Evolutionary conservation across 2,329 filamentous ascomycete species (phyloP).

Genomic region (Moelleriella libera): DNA sequence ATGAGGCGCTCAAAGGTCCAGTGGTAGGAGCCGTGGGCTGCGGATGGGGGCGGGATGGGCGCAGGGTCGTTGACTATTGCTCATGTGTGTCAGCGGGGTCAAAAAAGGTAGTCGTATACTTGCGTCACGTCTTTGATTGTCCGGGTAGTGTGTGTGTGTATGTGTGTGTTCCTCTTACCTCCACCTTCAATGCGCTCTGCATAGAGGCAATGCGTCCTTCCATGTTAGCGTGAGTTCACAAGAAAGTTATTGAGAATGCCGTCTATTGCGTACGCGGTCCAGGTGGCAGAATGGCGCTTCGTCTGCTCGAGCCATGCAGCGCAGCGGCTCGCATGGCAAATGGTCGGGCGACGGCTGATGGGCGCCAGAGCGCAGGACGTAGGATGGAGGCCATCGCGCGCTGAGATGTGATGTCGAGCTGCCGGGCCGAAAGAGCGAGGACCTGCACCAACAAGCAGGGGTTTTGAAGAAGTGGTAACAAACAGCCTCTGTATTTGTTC

Average conservation of each 20-base stretch:
- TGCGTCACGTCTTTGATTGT: not conserved
- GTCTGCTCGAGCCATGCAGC: slow-evolving; percentile 72
- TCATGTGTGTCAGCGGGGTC: not conserved
- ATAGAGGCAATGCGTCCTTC: not conserved
- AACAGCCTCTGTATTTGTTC: too few relatives aligned
- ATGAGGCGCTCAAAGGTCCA: slow-evolving; percentile 91
- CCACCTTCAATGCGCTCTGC: slow-evolving; percentile 63
- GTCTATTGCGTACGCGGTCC: slow-evolving; percentile 56
- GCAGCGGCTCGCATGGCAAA: slow-evolving; percentile 46
- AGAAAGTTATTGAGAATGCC: not conserved
- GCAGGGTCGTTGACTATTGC: slow-evolving; percentile 71
- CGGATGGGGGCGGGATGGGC: slow-evolving; percentile 54
- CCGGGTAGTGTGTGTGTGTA: not conserved
- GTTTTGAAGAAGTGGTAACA: too few relatives aligned
- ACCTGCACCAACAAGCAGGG: too few relatives aligned
- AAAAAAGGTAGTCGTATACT: too few relatives aligned
- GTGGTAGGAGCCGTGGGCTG: slow-evolving; percentile 90
- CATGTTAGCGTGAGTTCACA: not conserved
- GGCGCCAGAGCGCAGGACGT: slow-evolving; percentile 40
- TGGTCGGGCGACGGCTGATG: slow-evolving; percentile 27
- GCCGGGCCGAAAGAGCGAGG: too few relatives aligned
- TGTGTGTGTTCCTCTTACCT: slow-evolving; percentile 32
- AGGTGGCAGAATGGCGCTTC: slow-evolving; percentile 70
- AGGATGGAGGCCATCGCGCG: slow-evolving; percentile 39
- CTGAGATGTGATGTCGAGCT: too few relatives aligned